A percentile compares a stretch with the other conserved stretches of the same genome.
Conservation (phyloP, 345 rosid genomes). For the Conringia planisiliqua region DNA sequence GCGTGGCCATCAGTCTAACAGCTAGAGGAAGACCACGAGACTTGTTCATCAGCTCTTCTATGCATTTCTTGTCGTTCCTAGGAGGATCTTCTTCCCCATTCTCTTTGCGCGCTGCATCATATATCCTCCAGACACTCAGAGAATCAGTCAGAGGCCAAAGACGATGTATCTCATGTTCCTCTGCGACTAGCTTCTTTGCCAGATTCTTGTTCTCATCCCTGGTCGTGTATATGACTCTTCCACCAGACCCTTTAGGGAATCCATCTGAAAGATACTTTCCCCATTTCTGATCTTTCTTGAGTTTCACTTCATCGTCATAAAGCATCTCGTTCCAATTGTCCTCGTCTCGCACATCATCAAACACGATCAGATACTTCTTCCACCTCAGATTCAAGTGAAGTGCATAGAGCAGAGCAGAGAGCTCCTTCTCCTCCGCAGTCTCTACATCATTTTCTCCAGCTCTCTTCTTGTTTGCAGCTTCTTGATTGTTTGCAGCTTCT, state of each 20-base stretch:
- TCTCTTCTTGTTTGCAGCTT: not conserved
- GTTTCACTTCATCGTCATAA: not conserved
- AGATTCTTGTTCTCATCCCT: slow-evolving; percentile 26
- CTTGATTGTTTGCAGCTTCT: not conserved
- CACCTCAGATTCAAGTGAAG: slow-evolving; percentile 46
- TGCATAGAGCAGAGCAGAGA: slow-evolving; percentile 39
- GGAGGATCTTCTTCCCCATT: not conserved
- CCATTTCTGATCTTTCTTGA: slow-evolving; percentile 18
- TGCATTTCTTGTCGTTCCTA: slow-evolving; percentile 34
- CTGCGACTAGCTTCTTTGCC: slow-evolving; percentile 40
- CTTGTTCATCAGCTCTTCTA: slow-evolving; percentile 32
- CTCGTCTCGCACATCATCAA: slow-evolving; percentile 34
- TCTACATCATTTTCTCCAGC: not conserved
- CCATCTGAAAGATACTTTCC: slow-evolving; percentile 38
- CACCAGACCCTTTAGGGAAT: slow-evolving; percentile 54
- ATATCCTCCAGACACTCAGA: slow-evolving; percentile 38
- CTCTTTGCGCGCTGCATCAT: slow-evolving; percentile 1
- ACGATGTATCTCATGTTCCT: slow-evolving; percentile 33
- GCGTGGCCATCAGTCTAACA: slow-evolving; percentile 29
- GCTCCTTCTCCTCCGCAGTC: not conserved
- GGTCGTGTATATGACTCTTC: slow-evolving; percentile 47
- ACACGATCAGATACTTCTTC: slow-evolving; percentile 50
- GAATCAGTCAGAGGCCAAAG: slow-evolving; percentile 34
- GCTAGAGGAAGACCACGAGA: slow-evolving; percentile 51
- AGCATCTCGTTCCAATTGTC: slow-evolving; percentile 27